Evolutionary conservation across 2,329 filamentous ascomycete genomes (phyloP).

Genomic region (Neophaeococcomyces mojaviensis): DNA sequence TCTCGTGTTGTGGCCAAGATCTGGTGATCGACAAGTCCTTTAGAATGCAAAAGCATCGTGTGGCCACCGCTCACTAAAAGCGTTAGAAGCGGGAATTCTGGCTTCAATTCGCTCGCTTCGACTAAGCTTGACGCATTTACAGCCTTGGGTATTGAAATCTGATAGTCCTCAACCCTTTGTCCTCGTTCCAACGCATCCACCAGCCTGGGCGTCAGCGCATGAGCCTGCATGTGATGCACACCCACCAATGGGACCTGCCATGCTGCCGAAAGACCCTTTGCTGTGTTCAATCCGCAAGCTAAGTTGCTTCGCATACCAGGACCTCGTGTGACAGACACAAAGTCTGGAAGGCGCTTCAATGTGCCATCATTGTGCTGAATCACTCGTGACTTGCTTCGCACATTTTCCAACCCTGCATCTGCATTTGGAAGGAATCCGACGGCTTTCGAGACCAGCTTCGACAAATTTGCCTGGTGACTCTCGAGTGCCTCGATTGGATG

Average conservation of each 20-base stretch:
- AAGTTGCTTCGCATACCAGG: conserved; percentile 82
- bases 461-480: conserved; percentile 67
- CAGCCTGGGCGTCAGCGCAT: conserved; percentile 79
- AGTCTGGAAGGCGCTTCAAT: conserved; percentile 56
- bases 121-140: not conserved
- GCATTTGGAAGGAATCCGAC: conserved; percentile 47
- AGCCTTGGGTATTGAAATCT: not conserved
- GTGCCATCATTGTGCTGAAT: conserved; percentile 22
- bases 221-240: conserved; percentile 96
- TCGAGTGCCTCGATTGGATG: conserved; percentile 68
- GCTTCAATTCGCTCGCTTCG: conserved; percentile 25
- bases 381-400: not conserved
- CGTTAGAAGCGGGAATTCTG: conserved; percentile 75
- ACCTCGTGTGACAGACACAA: conserved; percentile 82
- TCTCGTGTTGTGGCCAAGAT: conserved; percentile 69
- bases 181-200: conserved; percentile 50
- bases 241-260: conserved; percentile 77
- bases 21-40: conserved; percentile 58
- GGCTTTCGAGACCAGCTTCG: conserved; percentile 59
- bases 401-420: not conserved
- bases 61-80: conserved; percentile 89
- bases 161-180: conserved; percentile 1
- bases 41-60: conserved; percentile 74
- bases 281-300: conserved; percentile 68
- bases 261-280: conserved; percentile 77